Evolutionary conservation across 345 rosid genomes (phyloP), one percentile per base, ranked within the genome.

Genomic region (Durio zibethinus): DNA sequence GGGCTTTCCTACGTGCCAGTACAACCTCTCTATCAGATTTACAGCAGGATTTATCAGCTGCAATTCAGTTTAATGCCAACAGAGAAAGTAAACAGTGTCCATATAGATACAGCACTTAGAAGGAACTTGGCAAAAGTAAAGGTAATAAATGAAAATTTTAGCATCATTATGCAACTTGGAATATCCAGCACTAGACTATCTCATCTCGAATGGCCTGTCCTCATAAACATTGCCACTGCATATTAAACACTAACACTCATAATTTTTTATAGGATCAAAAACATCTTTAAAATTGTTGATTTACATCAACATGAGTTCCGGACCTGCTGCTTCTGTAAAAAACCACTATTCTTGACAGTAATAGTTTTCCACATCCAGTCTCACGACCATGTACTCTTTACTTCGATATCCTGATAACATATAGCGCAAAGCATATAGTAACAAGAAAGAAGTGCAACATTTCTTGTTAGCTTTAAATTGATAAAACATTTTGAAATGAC

Each of bases 101-200:
- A 56, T 14, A 53, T 1, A 56, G 50, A 42, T 12, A 35, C 52
- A 56, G 21, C 20, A 54, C 36, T 23, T 57, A 25, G 53, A 71
- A 70, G 60, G 72, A n/a, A 71, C 38, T 40, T 14, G 45, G 35
- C 11, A 35, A 52, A 31, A 50, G n/a, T 14, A 33, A 31, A 14
- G 31, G 6, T 21, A 21, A 54, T 7, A 68, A 54, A 33, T 20
- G n/a, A 36, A 45, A 48, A n/a, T 0, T 20, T 18, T 54, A 52
- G 47, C 29, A 7, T 31, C 31, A 35, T 10, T 35, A 31, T 53
- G 43, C 42, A 52, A 20, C 43, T 52, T 5, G 20, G n/a, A 5
- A 45, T 69, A 69, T 64, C 45, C 43, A 63, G 59, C 74, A 48
- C 18, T 48, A 70, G 25, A 29, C 25, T 48, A 70, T 31, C 74